Evolutionary conservation across 2,329 filamentous ascomycete genomes (phyloP), one percentile per base, ranked within the genome.

Genomic region (Alternaria brassicicola): DNA sequence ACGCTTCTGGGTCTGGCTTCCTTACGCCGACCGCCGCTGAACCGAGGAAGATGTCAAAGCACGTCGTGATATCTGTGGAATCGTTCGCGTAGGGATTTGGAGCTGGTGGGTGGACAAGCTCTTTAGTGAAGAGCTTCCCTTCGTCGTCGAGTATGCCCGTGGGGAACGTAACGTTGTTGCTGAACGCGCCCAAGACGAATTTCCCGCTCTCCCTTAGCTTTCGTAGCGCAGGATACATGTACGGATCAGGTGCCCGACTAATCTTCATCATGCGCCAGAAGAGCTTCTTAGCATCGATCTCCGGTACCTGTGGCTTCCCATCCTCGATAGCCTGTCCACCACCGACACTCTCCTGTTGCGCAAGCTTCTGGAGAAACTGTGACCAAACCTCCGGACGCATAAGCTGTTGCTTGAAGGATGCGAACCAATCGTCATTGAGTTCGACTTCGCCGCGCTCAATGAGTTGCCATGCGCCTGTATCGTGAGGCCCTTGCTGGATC

Each of bases 261-360:
- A 33, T 86, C 83, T 10, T 90, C 92, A 98, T 97, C 93, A 98
- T 98, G 69, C 89, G 85, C 85, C 91, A 90, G 80, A 97, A 97
- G 26, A 99, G 82, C 78, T 81, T 87, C 73, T 92, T 88, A 13
- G 86, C 90, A 70, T 98, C 89, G 43, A 98, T 84, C 2, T 81
- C 76, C 0, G 94, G 94, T 0, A 93, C 74, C 0, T 87, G 83
- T 1, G 91, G 90, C 21, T 58, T 48, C 8, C 66, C 58, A 17
- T 63, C 59, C 31, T 65, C 39, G 51, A 62, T 17, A 59, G 70
- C 21, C 77, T 77, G 12, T 80, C 78, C 23, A 57, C 73, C 62
- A 6, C 60, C 61, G 9, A 48, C 59, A 1, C 58, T 48, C 35
- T 61, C 50, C 50, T 65, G 64, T 17, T 72, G 66, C 5, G 55